A percentile compares a stretch with the other conserved stretches of the same genome.
phyloP scores from a whole-genome alignment of 352 stramenopile species.

The Aphanomyces euteiches region DNA sequence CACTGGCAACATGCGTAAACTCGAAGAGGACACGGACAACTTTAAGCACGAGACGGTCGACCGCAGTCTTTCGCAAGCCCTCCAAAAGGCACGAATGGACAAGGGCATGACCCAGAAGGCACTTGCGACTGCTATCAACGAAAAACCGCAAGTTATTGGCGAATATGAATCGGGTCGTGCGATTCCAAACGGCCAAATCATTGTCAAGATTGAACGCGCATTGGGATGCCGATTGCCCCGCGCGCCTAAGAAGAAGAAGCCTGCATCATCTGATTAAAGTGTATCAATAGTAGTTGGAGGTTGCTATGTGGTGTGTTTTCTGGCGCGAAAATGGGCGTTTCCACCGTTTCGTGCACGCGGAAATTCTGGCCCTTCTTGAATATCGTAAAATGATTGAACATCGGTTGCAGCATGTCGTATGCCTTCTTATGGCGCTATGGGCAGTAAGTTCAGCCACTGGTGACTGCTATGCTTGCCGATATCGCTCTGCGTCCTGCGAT shows the following conservation, averaged over 20 bases:
- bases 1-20: conserved; percentile 84
- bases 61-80: conserved; percentile 84
- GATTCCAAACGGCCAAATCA: conserved; percentile 97
- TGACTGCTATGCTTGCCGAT: neutral
- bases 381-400: neutral
- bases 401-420: neutral
- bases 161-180: conserved; percentile 97
- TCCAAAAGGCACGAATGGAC: conserved; percentile 93
- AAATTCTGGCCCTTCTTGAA: neutral
- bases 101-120: conserved; percentile 99
- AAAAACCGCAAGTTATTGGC: conserved; percentile 95
- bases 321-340: neutral
- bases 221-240: conserved; percentile 87
- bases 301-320: neutral
- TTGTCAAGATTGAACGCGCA: conserved; percentile 94
- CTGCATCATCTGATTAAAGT: conserved; percentile 26
- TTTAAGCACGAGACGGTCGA: conserved; percentile 87
- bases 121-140: conserved; percentile 92
- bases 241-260: conserved; percentile 53
- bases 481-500: neutral
- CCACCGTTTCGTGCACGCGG: neutral
- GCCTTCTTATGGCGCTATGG: neutral
- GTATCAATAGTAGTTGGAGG: conserved; percentile 20
- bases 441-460: neutral
- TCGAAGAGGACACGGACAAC: conserved; percentile 87